phyloP scores from a whole-genome alignment of 108 stramenopile genomes.

The Nitzschia palea region DNA sequence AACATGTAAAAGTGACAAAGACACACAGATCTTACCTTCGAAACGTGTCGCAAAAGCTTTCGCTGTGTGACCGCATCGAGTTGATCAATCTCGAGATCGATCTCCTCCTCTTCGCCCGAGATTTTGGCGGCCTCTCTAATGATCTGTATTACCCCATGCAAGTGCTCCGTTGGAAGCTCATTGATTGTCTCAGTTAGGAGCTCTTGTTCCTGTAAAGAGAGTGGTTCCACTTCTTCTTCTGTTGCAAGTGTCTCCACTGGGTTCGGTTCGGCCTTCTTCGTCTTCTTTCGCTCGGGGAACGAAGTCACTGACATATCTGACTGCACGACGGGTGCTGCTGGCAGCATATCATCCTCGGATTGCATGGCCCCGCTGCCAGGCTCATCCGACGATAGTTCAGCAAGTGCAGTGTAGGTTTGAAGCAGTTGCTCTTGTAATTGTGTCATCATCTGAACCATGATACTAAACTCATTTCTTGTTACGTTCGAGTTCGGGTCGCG shows the following conservation, averaged over 20 bases:
- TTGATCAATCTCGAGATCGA: constrained; percentile 86
- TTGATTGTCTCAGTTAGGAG: constrained; percentile 81
- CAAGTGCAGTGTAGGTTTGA: constrained; percentile 60
- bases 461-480: constrained; percentile 69
- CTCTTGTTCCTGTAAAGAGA: constrained; percentile 79
- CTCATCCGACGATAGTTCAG: constrained; percentile 46
- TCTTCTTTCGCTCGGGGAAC: constrained; percentile 31
- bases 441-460: constrained; percentile 67
- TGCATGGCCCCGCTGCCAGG: constrained; percentile 13
- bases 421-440: constrained; percentile 69
- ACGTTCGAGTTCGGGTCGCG: constrained; percentile 42
- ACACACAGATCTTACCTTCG: constrained; percentile 71
- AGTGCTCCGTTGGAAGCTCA: constrained; percentile 49
- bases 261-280: constrained; percentile 67
- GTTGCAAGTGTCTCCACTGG: constrained; percentile 26
- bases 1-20: neutral
- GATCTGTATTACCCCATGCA: constrained; percentile 79
- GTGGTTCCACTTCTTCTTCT: constrained; percentile 50
- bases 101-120: constrained; percentile 79
- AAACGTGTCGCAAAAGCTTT: constrained; percentile 72
- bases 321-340: neutral
- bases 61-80: constrained; percentile 77
- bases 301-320: constrained; percentile 3
- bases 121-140: constrained; percentile 77
- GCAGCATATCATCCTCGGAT: neutral